Evolutionary conservation across 371 early-diverging fungal species (phyloP).

Genomic region (Capillidium rhysosporum): DNA sequence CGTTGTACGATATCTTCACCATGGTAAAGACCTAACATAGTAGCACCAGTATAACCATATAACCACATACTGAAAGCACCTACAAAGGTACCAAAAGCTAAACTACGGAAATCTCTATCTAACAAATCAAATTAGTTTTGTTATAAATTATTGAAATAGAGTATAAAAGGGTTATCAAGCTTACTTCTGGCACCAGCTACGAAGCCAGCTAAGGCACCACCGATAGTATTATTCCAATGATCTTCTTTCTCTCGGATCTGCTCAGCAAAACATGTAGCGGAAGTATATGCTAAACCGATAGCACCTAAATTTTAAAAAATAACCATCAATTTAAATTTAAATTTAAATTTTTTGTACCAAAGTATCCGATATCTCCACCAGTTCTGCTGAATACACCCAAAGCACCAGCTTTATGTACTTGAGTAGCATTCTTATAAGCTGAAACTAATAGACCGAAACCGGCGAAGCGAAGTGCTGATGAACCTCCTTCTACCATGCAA

Average conservation of each 20-base stretch:
- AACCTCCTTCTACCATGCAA: not conserved
- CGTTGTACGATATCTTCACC: not conserved
- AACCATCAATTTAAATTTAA: not conserved
- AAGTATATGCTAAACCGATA: not conserved
- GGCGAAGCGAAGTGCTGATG: not conserved
- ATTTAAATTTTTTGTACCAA: not conserved
- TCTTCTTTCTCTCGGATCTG: not conserved
- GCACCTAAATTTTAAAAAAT: not conserved
- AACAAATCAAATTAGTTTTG: not conserved
- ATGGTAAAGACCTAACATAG: not conserved
- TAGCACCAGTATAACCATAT: not conserved
- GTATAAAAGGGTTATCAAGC: not conserved
- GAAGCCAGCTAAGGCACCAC: not conserved
- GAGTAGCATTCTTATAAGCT: slow-evolving; percentile 2
- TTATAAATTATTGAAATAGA: not conserved
- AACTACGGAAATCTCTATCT: not conserved
- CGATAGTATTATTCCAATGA: not conserved
- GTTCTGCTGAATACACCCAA: slow-evolving; percentile 5
- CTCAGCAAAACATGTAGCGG: not conserved
- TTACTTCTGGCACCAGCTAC: not conserved
- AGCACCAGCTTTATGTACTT: slow-evolving; percentile 4
- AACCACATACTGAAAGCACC: not conserved
- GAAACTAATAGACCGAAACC: slow-evolving; percentile 5
- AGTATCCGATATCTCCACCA: slow-evolving; percentile 6
- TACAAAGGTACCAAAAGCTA: not conserved